Evolutionary conservation across 23 red algal genomes (phyloP), one percentile per base, ranked within the genome.

Genomic region (Cyanidium caldarium): DNA sequence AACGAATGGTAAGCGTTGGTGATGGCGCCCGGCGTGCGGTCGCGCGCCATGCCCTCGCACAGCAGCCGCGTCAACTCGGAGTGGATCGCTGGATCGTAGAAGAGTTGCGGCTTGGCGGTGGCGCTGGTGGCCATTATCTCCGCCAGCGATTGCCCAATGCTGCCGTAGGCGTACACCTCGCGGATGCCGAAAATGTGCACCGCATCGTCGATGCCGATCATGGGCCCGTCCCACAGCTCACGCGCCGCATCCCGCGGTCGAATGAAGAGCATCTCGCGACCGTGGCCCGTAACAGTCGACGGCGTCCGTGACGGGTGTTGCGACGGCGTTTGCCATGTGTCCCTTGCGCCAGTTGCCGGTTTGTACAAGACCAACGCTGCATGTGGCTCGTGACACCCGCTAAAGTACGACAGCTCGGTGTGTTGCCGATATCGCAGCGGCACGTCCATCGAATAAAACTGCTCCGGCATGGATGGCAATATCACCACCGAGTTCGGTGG

Each of bases 201-300:
- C 1, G 80, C 77, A 43, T 90, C 44, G 17, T 75, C 71, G 20
- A 66, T 44, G 12, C 87, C 87, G 58, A 72, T 77, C 41, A 69
- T 67, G 39, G 79, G 76, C 35, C 87, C 87, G 34, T 93, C 87
- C 87, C 87, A 93, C 61, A 75, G 68, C 69, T 93, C 87, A 34
- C 82, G 80, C 33, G 42, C 43, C 51, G 41, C 57, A 66, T 84
- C 79, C 17, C 80, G 41, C 26, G 45, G 40, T 35, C 68, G 73
- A 2, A 93, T 73, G 58, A 80, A 80, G 30, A 93, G 72, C 40
- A 57, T 67, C 30, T 34, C 65, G 13, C 33, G 45, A 2, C 39
- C 65, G 16, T 73, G 51, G 7, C 5, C 3, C 21, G 51, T 25
- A 13, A n/a, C 13, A 12, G 41, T 13, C 7, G 7, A 5, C 13